Percentiles rank a stretch among this genome's conserved stretches.
Evolutionary conservation across 306 rosid species (phyloP).

Genomic region (Medicago lupulina): DNA sequence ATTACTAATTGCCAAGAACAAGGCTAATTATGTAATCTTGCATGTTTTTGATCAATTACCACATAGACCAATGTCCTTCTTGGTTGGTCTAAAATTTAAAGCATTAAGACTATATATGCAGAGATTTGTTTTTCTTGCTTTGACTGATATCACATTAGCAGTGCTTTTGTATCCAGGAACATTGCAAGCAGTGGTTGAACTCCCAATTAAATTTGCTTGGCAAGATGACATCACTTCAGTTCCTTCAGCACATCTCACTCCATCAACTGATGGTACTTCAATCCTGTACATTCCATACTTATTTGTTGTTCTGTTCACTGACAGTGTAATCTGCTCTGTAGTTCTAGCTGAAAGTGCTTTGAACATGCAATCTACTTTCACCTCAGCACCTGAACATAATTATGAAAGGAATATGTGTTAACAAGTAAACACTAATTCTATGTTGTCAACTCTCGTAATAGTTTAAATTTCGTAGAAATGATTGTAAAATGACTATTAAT

Average conservation of each 20-base stretch:
- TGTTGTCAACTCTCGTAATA: no score
- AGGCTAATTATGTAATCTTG: constrained; percentile 42
- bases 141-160: constrained; percentile 73
- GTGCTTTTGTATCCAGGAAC: constrained; percentile 85
- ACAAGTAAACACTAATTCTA: neutral
- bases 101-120: constrained; percentile 90
- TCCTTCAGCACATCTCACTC: constrained; percentile 89
- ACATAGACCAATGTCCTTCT: constrained; percentile 63
- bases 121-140: constrained; percentile 73
- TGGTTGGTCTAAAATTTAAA: constrained; percentile 81
- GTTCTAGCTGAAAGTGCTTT: constrained; percentile 72
- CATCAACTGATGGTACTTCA: constrained; percentile 92
- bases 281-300: constrained; percentile 74
- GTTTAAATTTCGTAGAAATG: no score
- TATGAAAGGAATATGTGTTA: neutral
- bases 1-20: neutral
- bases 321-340: constrained; percentile 74
- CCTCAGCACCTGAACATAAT: constrained; percentile 74
- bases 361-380: constrained; percentile 77
- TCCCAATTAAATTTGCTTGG: constrained; percentile 71
- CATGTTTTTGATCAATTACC: constrained; percentile 50
- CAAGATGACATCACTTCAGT: constrained; percentile 75
- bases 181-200: constrained; percentile 78
- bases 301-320: constrained; percentile 90
- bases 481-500: no score